These are phyloP conservation scores for Coprinopsis marcescibilis DNA, from an alignment of 768 basidiomycete genomes.

Conservation along the genomic window DNA sequence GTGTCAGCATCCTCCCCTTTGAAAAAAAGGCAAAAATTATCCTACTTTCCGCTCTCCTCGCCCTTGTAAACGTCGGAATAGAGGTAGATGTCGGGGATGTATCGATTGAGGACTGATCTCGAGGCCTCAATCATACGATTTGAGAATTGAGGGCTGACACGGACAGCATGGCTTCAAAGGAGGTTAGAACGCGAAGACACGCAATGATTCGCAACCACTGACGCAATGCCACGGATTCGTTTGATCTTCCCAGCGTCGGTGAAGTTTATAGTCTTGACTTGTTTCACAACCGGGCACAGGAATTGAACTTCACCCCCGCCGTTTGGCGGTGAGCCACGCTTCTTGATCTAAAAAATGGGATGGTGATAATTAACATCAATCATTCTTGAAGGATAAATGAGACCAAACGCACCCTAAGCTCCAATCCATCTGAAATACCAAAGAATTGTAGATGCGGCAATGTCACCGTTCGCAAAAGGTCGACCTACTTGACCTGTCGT, in stretches of 20 bases:
- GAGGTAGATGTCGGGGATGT: slow-evolving; percentile 96
- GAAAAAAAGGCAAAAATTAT: background rate
- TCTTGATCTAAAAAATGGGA: slow-evolving; percentile 66
- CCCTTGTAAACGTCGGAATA: slow-evolving; percentile 99
- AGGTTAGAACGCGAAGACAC: slow-evolving; percentile 7
- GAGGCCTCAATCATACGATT: slow-evolving; percentile 96
- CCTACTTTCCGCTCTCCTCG: slow-evolving; percentile 94
- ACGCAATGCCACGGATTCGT: slow-evolving; percentile 95
- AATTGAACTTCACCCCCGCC: slow-evolving; percentile 96
- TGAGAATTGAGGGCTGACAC: slow-evolving; percentile 95
- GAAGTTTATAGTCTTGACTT: slow-evolving; percentile 90
- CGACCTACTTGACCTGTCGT: slow-evolving; percentile 47
- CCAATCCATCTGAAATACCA: slow-evolving; percentile 85
- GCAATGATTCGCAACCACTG: slow-evolving; percentile 34
- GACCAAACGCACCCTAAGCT: slow-evolving; percentile 58
- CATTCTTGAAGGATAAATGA: background rate
- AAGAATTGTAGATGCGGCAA: slow-evolving; percentile 88
- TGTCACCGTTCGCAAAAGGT: slow-evolving; percentile 84
- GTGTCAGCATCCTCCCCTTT: background rate
- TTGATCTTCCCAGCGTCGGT: slow-evolving; percentile 88
- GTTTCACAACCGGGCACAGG: slow-evolving; percentile 86
- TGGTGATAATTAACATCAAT: background rate
- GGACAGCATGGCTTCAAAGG: slow-evolving; percentile 76
- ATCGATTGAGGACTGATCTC: slow-evolving; percentile 88
- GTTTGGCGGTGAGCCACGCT: slow-evolving; percentile 83